These are phyloP conservation scores for Claviceps africana DNA, from an alignment of 2,329 filamentous ascomycete species.

Conservation along the genomic window DNA sequence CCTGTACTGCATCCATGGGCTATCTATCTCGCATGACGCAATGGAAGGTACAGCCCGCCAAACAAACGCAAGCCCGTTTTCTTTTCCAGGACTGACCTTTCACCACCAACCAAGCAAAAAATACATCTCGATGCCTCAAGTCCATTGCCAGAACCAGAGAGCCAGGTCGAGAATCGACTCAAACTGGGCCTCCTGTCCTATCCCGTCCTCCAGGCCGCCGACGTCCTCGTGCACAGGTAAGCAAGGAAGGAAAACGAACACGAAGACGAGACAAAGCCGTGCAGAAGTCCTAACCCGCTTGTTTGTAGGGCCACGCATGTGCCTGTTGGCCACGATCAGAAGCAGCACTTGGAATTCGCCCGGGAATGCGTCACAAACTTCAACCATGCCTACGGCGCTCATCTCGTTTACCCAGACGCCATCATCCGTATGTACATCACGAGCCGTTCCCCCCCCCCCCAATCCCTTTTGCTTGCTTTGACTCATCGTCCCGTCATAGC, in stretches of 20 bases:
- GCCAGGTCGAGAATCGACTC: constrained; percentile 43
- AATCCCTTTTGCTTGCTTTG: background rate
- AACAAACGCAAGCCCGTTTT: background rate
- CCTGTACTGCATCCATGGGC: constrained; percentile 80
- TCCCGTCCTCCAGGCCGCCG: constrained; percentile 86
- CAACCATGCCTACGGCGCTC: constrained; percentile 58
- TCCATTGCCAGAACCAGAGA: constrained; percentile 43
- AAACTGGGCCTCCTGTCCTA: constrained; percentile 92
- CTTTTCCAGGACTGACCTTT: background rate
- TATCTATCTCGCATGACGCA: constrained; percentile 98
- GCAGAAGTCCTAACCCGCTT: background rate
- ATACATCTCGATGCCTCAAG: constrained; percentile 47
- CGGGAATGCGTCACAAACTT: constrained; percentile 77
- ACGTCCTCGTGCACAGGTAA: constrained; percentile 78
- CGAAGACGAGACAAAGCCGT: background rate
- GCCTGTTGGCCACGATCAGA: constrained; percentile 90
- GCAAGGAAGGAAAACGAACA: constrained; percentile 19
- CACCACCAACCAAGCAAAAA: constrained; percentile 45
- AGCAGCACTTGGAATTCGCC: constrained; percentile 86
- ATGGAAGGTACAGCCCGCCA: constrained; percentile 59
- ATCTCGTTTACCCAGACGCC: constrained; percentile 52
- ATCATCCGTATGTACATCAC: constrained; percentile 47
- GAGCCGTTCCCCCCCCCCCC: background rate
- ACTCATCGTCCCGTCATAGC: constrained; percentile 29
- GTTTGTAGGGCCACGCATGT: constrained; percentile 66